Evolutionary conservation across 371 early-diverging fungal genomes (phyloP).

Genomic region (Rhizopus arrhizus): DNA sequence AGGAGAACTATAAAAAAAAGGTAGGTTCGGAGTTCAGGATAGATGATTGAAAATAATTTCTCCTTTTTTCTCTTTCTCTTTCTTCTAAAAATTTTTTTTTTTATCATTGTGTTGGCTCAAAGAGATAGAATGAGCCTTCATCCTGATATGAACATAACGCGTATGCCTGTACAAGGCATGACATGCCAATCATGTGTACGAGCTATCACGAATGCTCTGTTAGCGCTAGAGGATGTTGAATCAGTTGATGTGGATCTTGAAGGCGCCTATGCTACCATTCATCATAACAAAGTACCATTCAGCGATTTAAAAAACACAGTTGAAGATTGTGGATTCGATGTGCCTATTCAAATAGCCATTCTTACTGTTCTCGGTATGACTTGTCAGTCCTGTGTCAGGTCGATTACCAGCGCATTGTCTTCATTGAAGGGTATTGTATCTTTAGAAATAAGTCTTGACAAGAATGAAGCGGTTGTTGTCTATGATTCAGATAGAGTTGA

Average conservation of each 20-base stretch:
- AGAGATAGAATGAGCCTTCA: not conserved
- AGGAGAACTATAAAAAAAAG: no score
- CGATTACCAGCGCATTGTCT: conserved; percentile 46
- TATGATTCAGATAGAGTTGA: conserved; percentile 4
- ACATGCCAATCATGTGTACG: conserved; percentile 67
- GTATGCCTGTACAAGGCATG: conserved; percentile 62
- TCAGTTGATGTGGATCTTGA: conserved; percentile 42
- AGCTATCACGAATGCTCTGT: conserved; percentile 42
- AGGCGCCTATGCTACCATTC: conserved; percentile 38
- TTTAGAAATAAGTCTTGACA: conserved; percentile 54
- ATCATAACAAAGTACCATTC: conserved; percentile 22
- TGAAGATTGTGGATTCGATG: conserved; percentile 42
- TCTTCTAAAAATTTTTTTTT: conserved; percentile 13
- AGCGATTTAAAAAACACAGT: conserved; percentile 32
- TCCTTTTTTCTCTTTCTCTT: not conserved
- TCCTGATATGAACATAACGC: conserved; percentile 4
- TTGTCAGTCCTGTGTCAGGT: conserved; percentile 79
- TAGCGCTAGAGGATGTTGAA: conserved; percentile 37
- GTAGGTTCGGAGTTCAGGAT: no score
- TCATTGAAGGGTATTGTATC: conserved; percentile 27
- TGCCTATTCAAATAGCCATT: conserved; percentile 26
- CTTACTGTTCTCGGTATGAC: conserved; percentile 81
- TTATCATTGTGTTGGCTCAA: not conserved
- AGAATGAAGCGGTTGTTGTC: conserved; percentile 48
- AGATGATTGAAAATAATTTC: not conserved